These are phyloP conservation scores for Curvularia eragrostidis DNA, from an alignment of 2,329 filamentous ascomycete species.

Conservation along the genomic window DNA sequence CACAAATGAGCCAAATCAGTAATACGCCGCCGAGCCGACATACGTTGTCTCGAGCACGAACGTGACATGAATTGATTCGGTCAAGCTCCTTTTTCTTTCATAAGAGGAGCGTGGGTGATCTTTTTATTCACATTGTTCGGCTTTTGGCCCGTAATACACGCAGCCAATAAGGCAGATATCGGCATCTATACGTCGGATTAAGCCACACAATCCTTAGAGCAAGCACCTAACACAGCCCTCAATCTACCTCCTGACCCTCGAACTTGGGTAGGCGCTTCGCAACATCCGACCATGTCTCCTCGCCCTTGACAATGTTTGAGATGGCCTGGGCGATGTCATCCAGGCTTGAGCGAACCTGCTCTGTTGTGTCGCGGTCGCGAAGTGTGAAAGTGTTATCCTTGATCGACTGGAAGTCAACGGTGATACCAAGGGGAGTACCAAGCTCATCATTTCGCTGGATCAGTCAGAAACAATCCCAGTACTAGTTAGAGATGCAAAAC, in stretches of 20 bases:
- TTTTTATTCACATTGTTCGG: background rate
- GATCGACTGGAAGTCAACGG: constrained; percentile 92
- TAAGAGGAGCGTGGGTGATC: background rate
- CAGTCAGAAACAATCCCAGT: constrained; percentile 22
- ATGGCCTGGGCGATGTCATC: constrained; percentile 80
- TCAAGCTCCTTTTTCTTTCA: background rate
- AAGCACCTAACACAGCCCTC: constrained; percentile 3
- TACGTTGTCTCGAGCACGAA: background rate
- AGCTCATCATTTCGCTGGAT: constrained; percentile 85
- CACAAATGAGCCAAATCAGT: background rate
- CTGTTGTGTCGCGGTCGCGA: constrained; percentile 84
- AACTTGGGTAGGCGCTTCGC: constrained; percentile 82
- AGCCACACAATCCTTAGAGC: background rate
- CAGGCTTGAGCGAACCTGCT: constrained; percentile 84
- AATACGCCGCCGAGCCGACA: background rate
- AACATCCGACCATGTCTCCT: constrained; percentile 73
- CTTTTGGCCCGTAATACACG: background rate
- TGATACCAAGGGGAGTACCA: constrained; percentile 91
- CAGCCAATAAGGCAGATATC: background rate
- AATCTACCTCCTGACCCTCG: constrained; percentile 58
- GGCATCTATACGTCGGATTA: background rate
- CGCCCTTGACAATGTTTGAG: constrained; percentile 66
- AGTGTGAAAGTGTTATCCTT: constrained; percentile 87
- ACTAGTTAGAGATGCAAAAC: constrained; percentile 6
- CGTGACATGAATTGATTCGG: background rate